Percentiles rank a stretch among this genome's conserved stretches.
phyloP scores from a whole-genome alignment of 2,329 filamentous ascomycete genomes.

The Epichloe uncinata region DNA sequence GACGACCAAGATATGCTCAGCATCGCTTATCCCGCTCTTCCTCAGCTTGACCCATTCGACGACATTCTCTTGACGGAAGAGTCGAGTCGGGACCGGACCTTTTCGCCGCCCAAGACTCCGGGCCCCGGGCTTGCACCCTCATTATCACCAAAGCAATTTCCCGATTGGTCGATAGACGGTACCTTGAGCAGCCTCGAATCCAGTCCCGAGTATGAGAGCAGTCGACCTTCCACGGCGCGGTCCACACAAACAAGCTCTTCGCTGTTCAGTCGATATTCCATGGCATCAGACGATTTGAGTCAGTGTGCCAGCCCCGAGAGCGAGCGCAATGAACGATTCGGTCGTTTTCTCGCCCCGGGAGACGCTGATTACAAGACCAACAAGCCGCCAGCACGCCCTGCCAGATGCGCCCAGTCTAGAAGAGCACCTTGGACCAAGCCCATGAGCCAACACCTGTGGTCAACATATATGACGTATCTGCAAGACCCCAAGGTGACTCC shows the following conservation, averaged over 20 bases:
- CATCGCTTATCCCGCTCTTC: slow-evolving; percentile 18
- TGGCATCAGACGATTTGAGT: slow-evolving; percentile 40
- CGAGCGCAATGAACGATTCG: slow-evolving; percentile 14
- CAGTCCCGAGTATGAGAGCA: slow-evolving; percentile 44
- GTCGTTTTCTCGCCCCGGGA: slow-evolving; percentile 13
- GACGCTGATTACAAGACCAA: slow-evolving; percentile 17
- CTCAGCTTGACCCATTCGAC: slow-evolving; percentile 21
- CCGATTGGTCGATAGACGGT: slow-evolving; percentile 46
- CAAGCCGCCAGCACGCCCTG: slow-evolving; percentile 8
- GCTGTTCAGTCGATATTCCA: slow-evolving; percentile 42
- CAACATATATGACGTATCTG: slow-evolving; percentile 49
- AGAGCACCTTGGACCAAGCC: slow-evolving; percentile 50
- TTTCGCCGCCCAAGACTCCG: slow-evolving; percentile 48
- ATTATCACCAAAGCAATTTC: slow-evolving; percentile 33
- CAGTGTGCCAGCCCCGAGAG: slow-evolving; percentile 38
- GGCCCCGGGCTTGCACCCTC: slow-evolving; percentile 32
- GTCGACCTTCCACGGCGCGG: slow-evolving; percentile 44
- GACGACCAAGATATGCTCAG: slow-evolving; percentile 31
- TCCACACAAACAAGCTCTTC: slow-evolving; percentile 46
- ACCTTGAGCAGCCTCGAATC: slow-evolving; percentile 44
- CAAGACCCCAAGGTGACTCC: slow-evolving; percentile 56
- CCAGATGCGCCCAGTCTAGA: slow-evolving; percentile 20
- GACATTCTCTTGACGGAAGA: slow-evolving; percentile 15
- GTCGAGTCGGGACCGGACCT: slow-evolving; percentile 26
- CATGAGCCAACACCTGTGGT: slow-evolving; percentile 54